Evolutionary conservation across 2,329 filamentous ascomycete genomes (phyloP).

Genomic region (Claviceps humidiphila): DNA sequence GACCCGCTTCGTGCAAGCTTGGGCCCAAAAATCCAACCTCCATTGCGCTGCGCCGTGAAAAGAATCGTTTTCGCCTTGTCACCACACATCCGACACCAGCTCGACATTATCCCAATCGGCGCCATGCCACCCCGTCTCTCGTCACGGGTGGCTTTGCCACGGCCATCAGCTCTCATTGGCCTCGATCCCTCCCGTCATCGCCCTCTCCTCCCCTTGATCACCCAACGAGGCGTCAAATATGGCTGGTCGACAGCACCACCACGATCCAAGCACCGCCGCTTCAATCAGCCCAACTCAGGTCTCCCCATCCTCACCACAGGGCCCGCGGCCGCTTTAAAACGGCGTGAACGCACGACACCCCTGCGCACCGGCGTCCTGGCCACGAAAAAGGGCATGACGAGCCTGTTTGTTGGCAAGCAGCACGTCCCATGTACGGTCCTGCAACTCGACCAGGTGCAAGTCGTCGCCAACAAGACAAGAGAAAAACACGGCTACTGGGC

Average conservation of each 20-base stretch:
- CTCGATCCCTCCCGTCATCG: conserved; percentile 20
- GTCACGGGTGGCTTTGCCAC: conserved; percentile 29
- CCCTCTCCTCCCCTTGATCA: conserved; percentile 32
- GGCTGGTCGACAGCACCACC: conserved; percentile 46
- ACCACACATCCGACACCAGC: not conserved
- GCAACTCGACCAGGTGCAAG: conserved; percentile 85
- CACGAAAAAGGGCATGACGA: conserved; percentile 92
- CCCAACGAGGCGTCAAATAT: conserved; percentile 39
- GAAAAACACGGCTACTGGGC: conserved; percentile 82
- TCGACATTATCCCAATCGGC: not conserved
- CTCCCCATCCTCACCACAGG: conserved; percentile 44
- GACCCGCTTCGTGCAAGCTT: not conserved
- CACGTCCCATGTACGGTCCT: conserved; percentile 82
- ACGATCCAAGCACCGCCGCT: conserved; percentile 41
- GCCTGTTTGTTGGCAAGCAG: conserved; percentile 65
- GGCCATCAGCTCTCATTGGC: conserved; percentile 18
- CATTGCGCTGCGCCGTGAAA: too few relatives aligned
- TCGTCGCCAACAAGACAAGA: conserved; percentile 73
- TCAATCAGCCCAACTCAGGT: conserved; percentile 45
- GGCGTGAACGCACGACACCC: conserved; percentile 45
- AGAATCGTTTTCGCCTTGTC: too few relatives aligned
- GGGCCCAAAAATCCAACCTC: too few relatives aligned
- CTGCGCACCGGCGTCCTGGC: conserved; percentile 71
- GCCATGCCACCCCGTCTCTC: conserved; percentile 33
- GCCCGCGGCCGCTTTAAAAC: conserved; percentile 46